These are phyloP conservation scores for Globisporangium polare DNA, from an alignment of 352 stramenopile genomes.

Conservation along the genomic window DNA sequence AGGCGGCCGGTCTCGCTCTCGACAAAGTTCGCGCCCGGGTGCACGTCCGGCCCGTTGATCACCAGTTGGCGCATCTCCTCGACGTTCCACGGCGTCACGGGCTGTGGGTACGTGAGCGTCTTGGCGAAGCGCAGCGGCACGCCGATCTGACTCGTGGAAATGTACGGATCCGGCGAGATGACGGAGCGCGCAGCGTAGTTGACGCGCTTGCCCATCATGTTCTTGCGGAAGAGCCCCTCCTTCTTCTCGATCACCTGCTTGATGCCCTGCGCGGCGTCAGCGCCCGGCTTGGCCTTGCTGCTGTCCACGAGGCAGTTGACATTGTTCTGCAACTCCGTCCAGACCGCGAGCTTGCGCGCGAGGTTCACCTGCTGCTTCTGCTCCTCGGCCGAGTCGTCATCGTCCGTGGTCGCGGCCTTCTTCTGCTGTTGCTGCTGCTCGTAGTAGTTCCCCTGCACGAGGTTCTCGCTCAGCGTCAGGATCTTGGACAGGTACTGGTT, in stretches of 20 bases:
- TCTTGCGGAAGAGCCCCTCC: conserved; percentile 99
- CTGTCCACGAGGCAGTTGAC: conserved; percentile 85
- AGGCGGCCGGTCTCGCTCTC: conserved; percentile 93
- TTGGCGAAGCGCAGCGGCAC: conserved; percentile 98
- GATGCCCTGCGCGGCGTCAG: conserved; percentile 88
- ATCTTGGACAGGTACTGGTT: conserved; percentile 96
- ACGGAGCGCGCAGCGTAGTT: conserved; percentile 99
- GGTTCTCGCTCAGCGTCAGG: conserved; percentile 88
- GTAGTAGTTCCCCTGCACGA: conserved; percentile 78
- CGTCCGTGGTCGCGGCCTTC: conserved; percentile 35
- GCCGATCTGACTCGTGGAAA: conserved; percentile 99
- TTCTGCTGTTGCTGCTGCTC: conserved; percentile 44
- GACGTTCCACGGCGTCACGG: conserved; percentile 98
- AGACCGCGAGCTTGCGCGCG: conserved; percentile 91
- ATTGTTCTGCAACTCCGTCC: conserved; percentile 97
- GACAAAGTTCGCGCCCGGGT: conserved; percentile 98
- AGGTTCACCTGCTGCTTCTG: conserved; percentile 73
- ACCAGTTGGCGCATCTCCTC: conserved; percentile 96
- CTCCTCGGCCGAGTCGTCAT: conserved; percentile 41
- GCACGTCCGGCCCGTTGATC: conserved; percentile 93
- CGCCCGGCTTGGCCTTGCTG: conserved; percentile 63
- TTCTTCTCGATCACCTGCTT: conserved; percentile 99
- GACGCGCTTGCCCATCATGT: conserved; percentile 98
- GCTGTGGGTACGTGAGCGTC: conserved; percentile 97
- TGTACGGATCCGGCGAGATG: conserved; percentile 99